Evolutionary conservation across 2,329 filamentous ascomycete genomes (phyloP).

Genomic region (Colletotrichum gigasporum): DNA sequence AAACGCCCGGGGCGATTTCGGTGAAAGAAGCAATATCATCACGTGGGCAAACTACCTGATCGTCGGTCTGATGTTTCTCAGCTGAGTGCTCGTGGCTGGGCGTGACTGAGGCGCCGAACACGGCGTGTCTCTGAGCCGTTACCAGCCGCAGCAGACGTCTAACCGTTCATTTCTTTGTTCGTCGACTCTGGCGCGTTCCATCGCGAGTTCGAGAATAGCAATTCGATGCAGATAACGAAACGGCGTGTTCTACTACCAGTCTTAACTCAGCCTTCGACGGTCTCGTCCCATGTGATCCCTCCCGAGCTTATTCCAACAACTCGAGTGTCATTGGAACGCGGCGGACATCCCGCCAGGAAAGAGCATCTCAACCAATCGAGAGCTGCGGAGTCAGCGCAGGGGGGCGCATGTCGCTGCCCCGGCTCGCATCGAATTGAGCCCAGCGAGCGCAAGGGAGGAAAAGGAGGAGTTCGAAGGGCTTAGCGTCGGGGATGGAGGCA

Average conservation of each 20-base stretch:
- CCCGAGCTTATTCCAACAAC: constrained; percentile 8
- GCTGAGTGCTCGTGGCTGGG: background rate
- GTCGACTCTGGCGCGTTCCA: background rate
- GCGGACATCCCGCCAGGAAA: background rate
- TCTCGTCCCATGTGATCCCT: background rate
- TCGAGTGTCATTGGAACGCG: background rate
- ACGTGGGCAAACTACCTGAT: background rate
- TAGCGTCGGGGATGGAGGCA: constrained; percentile 10
- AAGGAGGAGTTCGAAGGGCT: background rate
- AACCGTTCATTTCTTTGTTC: constrained; percentile 5
- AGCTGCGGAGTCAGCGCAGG: background rate
- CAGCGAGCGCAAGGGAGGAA: constrained; percentile 11
- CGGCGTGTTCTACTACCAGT: background rate
- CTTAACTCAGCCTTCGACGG: background rate
- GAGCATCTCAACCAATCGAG: background rate
- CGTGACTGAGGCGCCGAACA: background rate
- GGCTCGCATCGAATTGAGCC: constrained; percentile 4
- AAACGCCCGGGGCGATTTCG: constrained; percentile 1
- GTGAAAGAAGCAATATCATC: constrained; percentile 20
- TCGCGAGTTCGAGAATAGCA: background rate
- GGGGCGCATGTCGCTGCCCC: background rate
- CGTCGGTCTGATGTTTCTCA: background rate
- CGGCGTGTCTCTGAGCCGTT: background rate
- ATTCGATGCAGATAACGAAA: background rate
- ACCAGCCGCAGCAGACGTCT: background rate